Evolutionary conservation across 176 grass and related monocot genomes (phyloP).

Genomic region (Poa pratensis): DNA sequence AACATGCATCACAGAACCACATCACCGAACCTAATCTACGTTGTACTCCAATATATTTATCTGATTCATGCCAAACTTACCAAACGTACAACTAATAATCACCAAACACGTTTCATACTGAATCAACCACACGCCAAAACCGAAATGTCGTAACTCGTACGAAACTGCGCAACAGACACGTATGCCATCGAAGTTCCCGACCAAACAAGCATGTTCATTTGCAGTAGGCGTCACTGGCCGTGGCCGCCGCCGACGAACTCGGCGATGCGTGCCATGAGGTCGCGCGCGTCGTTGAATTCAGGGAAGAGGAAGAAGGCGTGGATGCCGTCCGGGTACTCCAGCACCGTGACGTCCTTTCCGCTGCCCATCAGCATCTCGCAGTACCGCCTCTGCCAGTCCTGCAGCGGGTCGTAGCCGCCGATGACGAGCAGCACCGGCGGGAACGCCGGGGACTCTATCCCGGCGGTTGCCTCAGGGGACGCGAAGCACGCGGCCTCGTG

Average conservation of each 20-base stretch:
- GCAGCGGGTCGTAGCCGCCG: conserved; percentile 61
- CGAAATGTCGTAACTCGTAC: background rate
- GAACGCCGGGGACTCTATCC: conserved; percentile 29
- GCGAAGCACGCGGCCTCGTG: conserved; percentile 48
- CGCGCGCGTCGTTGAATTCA: conserved; percentile 32
- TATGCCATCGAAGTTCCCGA: background rate
- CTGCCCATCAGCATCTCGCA: conserved; percentile 42
- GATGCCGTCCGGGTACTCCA: conserved; percentile 68
- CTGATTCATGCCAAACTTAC: background rate
- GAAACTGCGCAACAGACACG: background rate
- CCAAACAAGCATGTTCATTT: background rate
- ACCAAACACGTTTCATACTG: background rate
- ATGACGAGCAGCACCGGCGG: conserved; percentile 61
- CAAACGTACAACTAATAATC: background rate
- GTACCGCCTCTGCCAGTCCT: conserved; percentile 66
- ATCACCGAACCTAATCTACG: background rate
- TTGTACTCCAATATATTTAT: background rate
- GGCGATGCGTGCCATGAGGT: conserved; percentile 52
- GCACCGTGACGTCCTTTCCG: conserved; percentile 40
- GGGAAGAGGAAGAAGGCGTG: conserved; percentile 74
- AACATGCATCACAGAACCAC: background rate
- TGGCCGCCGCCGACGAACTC: conserved; percentile 39
- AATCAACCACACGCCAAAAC: background rate
- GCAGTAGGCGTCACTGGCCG: background rate
- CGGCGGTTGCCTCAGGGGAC: conserved; percentile 9